Percentiles rank a stretch among this genome's conserved stretches.
These are phyloP conservation scores for Cladosporium velox DNA, from an alignment of 2,329 filamentous ascomycete species.

Conservation along the genomic window DNA sequence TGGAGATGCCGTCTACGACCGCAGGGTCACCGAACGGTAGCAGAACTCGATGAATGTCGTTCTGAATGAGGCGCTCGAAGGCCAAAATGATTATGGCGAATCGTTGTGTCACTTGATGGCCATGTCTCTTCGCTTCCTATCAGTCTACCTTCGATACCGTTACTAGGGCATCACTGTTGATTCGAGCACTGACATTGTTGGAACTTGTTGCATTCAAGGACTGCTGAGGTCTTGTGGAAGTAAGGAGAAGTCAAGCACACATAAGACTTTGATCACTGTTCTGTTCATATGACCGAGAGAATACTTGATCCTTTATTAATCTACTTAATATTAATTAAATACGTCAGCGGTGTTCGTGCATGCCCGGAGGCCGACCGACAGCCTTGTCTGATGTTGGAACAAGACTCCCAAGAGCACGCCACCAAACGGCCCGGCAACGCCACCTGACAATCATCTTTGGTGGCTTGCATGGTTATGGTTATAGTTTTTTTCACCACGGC, in stretches of 20 bases:
- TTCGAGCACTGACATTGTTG: too few species aligned
- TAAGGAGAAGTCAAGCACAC: not conserved
- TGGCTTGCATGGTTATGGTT: not conserved
- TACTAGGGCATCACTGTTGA: too few species aligned
- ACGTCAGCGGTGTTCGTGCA: not conserved
- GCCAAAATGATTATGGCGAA: not conserved
- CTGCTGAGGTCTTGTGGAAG: too few species aligned
- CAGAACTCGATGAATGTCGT: not conserved
- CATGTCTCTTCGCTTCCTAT: not conserved
- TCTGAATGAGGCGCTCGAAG: not conserved
- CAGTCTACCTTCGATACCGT: not conserved
- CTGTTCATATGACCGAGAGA: not conserved
- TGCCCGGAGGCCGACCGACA: not conserved
- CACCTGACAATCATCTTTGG: not conserved
- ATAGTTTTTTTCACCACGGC: not conserved
- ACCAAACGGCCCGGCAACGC: not conserved
- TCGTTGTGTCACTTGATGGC: not conserved
- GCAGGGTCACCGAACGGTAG: not conserved
- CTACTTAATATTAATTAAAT: not conserved
- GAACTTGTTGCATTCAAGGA: too few species aligned
- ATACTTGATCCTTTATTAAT: not conserved
- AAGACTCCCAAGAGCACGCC: slow-evolving; percentile 3
- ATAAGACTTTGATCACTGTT: not conserved
- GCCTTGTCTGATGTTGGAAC: not conserved
- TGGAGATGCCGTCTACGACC: not conserved